Conservation (phyloP, 176 grass and related monocot species). For the Zea mays region DNA sequence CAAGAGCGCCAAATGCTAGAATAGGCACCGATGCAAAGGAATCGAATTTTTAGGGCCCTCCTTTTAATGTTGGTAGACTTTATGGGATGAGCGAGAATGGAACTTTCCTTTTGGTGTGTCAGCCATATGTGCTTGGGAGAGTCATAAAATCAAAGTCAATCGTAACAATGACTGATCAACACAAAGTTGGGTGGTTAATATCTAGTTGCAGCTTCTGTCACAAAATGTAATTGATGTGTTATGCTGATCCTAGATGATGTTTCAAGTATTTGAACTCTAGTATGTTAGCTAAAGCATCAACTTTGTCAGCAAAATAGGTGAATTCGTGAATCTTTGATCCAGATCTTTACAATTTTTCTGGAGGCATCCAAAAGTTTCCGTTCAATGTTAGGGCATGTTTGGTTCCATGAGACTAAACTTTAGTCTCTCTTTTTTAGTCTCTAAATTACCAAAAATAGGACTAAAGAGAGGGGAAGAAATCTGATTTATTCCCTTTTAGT, state of each 20-base stretch:
- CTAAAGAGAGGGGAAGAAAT: too few species aligned
- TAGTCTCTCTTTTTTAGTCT: too few species aligned
- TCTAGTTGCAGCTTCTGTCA: not conserved
- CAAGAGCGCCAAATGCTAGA: not conserved
- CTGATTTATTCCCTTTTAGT: too few species aligned
- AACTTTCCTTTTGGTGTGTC: not conserved
- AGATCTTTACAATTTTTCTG: not conserved
- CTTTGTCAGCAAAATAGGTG: not conserved
- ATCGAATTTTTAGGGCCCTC: not conserved
- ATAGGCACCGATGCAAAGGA: not conserved
- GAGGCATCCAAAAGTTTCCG: not conserved
- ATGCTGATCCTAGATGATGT: not conserved
- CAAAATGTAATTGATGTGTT: conserved; percentile 7
- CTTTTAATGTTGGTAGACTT: not conserved
- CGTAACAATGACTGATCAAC: not conserved
- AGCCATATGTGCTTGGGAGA: not conserved
- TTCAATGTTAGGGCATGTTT: not conserved
- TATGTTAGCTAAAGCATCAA: not conserved
- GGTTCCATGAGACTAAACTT: too few species aligned
- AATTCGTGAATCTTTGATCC: not conserved
- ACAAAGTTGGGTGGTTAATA: not conserved
- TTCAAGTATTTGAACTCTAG: conserved; percentile 1
- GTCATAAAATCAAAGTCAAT: conserved; percentile 8
- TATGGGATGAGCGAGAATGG: not conserved
- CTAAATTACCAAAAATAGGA: too few species aligned